phyloP scores from a whole-genome alignment of 768 basidiomycete genomes.

The Coprinopsis sp. region DNA sequence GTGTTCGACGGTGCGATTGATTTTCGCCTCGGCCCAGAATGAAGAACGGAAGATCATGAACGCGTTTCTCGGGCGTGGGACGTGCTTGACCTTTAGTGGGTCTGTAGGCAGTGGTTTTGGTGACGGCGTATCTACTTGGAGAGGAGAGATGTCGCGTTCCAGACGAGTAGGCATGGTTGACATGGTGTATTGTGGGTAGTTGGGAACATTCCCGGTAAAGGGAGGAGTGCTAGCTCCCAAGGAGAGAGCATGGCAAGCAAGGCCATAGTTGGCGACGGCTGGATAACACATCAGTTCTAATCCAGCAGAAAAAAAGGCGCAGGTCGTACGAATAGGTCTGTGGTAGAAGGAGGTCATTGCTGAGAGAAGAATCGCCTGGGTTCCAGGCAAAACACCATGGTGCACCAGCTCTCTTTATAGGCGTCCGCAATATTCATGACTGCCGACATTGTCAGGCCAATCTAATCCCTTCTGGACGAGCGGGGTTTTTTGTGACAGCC shows the following conservation, averaged over 20 bases:
- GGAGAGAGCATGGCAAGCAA: too few species aligned
- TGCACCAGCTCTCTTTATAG: conserved; percentile 1
- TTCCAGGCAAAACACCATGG: background rate
- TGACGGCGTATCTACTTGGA: too few species aligned
- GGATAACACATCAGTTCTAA: too few species aligned
- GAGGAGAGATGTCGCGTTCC: too few species aligned
- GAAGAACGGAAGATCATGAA: conserved; percentile 72
- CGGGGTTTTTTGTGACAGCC: too few species aligned
- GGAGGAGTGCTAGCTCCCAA: too few species aligned
- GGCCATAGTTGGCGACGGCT: too few species aligned
- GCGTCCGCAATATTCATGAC: conserved; percentile 9
- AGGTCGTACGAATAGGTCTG: background rate
- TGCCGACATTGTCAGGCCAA: background rate
- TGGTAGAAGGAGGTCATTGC: background rate
- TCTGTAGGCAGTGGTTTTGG: background rate
- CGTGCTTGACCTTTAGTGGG: conserved; percentile 27
- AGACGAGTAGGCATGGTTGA: too few species aligned
- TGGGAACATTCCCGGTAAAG: too few species aligned
- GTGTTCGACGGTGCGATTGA: conserved; percentile 43
- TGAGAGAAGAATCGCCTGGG: background rate
- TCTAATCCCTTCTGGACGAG: too few species aligned
- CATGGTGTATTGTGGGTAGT: too few species aligned
- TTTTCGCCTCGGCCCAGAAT: conserved; percentile 49
- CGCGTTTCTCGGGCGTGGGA: conserved; percentile 78
- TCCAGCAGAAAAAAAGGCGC: too few species aligned